Conservation (phyloP, 1,139 yeast genomes). For the Scheffersomyces titani region DNA sequence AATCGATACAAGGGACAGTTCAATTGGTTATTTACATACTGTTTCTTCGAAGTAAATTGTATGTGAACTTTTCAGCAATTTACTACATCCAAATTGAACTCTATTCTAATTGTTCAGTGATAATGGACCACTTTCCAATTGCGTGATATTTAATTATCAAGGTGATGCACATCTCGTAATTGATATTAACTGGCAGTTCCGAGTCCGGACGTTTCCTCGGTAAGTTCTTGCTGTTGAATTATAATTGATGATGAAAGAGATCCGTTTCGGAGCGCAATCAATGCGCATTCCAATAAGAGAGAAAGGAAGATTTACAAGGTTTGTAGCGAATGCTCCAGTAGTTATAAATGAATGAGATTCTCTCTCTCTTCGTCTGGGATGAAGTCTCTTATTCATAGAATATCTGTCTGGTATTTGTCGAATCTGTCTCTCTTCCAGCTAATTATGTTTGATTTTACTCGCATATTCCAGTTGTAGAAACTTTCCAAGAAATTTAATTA, state of each 20-base stretch:
- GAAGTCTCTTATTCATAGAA: neutral
- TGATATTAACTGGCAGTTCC: neutral
- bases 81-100: too few relatives aligned
- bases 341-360: neutral
- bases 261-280: neutral
- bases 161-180: neutral
- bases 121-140: neutral
- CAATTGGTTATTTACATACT: too few relatives aligned
- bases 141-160: neutral
- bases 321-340: too few relatives aligned
- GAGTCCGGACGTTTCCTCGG: neutral
- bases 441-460: neutral
- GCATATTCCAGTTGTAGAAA: neutral
- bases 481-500: neutral
- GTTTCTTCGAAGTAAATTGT: neutral
- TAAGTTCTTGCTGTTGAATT: neutral
- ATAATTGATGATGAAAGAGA: neutral
- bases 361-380: neutral
- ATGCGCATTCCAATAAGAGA: neutral
- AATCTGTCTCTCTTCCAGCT: neutral
- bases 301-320: neutral
- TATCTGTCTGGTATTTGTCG: neutral
- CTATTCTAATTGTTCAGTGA: neutral
- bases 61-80: neutral
- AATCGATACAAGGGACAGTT: too few relatives aligned